A percentile compares a stretch with the other conserved stretches of the same genome.
Evolutionary conservation across 495 filamentous ascomycete genomes (phyloP).

Genomic region (Cercophora sp.): DNA sequence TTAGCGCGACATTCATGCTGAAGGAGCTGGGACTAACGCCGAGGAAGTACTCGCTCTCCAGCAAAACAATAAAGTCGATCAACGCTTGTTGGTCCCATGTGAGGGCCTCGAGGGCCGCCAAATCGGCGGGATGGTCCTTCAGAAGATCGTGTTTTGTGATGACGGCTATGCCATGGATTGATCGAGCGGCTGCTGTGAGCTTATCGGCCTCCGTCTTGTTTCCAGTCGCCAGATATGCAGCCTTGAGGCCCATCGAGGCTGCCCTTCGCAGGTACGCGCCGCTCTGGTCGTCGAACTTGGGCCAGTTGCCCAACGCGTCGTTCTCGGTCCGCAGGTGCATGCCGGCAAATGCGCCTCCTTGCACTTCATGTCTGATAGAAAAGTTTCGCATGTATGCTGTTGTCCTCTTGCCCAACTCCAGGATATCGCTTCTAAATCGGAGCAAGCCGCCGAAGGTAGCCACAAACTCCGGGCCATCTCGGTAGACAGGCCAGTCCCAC

Average conservation of each 20-base stretch:
- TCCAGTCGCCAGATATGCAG: slow-evolving; percentile 40
- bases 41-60: slow-evolving; percentile 38
- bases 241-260: slow-evolving; percentile 23
- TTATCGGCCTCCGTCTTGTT: slow-evolving; percentile 34
- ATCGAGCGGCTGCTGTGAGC: slow-evolving; percentile 15
- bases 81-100: slow-evolving; percentile 47
- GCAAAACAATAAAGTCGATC: slow-evolving; percentile 38
- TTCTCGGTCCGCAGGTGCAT: slow-evolving; percentile 41
- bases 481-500: slow-evolving; percentile 41
- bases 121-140: slow-evolving; percentile 20
- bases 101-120: slow-evolving; percentile 26
- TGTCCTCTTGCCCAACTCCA: slow-evolving; percentile 28
- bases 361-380: slow-evolving; percentile 12
- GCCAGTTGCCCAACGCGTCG: slow-evolving; percentile 39
- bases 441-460: slow-evolving; percentile 40
- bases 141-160: slow-evolving; percentile 36
- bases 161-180: slow-evolving; percentile 21
- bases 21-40: slow-evolving; percentile 45
- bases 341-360: slow-evolving; percentile 25
- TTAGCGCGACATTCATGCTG: slow-evolving; percentile 41
- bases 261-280: slow-evolving; percentile 30
- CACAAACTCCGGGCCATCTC: slow-evolving; percentile 42
- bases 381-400: slow-evolving; percentile 27
- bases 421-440: slow-evolving; percentile 34
- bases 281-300: slow-evolving; percentile 39